Evolutionary conservation across 78 protist species (phyloP), one percentile per base, ranked within the genome.

Genomic region (Dictyostelium firmibasis): DNA sequence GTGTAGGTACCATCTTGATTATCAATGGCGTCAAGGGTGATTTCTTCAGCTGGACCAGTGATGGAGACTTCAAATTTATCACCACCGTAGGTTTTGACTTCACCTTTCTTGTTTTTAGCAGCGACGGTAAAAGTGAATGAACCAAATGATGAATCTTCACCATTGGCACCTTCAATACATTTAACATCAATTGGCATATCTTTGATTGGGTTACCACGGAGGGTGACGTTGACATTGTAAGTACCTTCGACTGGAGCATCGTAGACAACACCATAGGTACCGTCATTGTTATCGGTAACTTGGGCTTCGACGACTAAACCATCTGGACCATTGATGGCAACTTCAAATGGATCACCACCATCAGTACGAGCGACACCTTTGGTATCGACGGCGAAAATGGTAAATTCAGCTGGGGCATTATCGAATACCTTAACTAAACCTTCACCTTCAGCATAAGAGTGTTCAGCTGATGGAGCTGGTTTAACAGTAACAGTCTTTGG

Each of bases 111-210:
- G 77, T 91, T 86, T 44, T 87, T 85, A 81, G 97, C 86, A 14
- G 91, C 93, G 72, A 96, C 95, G 83, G 91, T 81, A 78, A 96
- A 96, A n/a, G 94, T 85, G 97, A 91, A 95, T 23, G 78, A 69
- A 47, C 91, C 97, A 62, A 95, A 81, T 27, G 88, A 62, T 7
- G 95, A 83, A 29, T 47, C 79, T 10, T 53, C 83, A 75, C 83
- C 79, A 33, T 95, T 94, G n/a, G 97, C 97, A 69, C 93, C 95
- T 74, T 86, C 93, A 25, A 84, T 72, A 77, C 93, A 85, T 25
- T 44, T 82, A 50, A 95, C 97, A 16, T 38, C 43, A 31, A 79
- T 76, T 44, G 97, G 95, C 92, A 82, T 83, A n/a, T 96, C 77
- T 25, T 77, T 85, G 41, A 96, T 83, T 64, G 91, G 93, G 47